Evolutionary conservation across 768 basidiomycete species (phyloP).

Genomic region (Lactifluus piperatus): DNA sequence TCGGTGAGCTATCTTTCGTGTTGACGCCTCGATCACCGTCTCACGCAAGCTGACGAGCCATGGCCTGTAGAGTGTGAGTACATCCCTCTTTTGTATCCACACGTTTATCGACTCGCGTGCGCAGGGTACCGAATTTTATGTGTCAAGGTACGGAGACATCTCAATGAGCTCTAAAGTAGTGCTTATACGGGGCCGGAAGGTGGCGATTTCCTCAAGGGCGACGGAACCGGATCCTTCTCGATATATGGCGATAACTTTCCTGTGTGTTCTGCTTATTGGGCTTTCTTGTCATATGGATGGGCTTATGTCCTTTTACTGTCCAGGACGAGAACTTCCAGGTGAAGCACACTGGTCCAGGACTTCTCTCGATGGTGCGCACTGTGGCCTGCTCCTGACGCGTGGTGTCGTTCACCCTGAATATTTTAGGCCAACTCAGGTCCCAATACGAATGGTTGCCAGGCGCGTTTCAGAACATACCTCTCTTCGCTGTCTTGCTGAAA

Average conservation of each 20-base stretch:
- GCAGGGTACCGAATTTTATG: slow-evolving; percentile 89
- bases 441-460: slow-evolving; percentile 90
- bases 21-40: slow-evolving; percentile 20
- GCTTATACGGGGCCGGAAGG: slow-evolving; percentile 35
- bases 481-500: not conserved
- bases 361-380: slow-evolving; percentile 79
- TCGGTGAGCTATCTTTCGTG: slow-evolving; percentile 42
- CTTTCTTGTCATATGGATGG: not conserved
- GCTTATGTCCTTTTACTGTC: not conserved
- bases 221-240: slow-evolving; percentile 95
- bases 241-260: slow-evolving; percentile 94
- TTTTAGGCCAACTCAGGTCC: slow-evolving; percentile 87
- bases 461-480: slow-evolving; percentile 22
- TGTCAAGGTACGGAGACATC: slow-evolving; percentile 61
- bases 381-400: not conserved
- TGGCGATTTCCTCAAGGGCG: slow-evolving; percentile 90
- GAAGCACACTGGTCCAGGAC: slow-evolving; percentile 78
- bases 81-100: not conserved
- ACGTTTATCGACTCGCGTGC: slow-evolving; percentile 13
- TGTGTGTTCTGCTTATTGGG: slow-evolving; percentile 33
- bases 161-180: not conserved
- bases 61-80: slow-evolving; percentile 54
- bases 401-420: not conserved
- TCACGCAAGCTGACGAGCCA: slow-evolving; percentile 22
- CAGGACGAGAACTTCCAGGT: slow-evolving; percentile 94